Evolutionary conservation across 768 basidiomycete species (phyloP).

Genomic region (Macrolepiota albuminosa): DNA sequence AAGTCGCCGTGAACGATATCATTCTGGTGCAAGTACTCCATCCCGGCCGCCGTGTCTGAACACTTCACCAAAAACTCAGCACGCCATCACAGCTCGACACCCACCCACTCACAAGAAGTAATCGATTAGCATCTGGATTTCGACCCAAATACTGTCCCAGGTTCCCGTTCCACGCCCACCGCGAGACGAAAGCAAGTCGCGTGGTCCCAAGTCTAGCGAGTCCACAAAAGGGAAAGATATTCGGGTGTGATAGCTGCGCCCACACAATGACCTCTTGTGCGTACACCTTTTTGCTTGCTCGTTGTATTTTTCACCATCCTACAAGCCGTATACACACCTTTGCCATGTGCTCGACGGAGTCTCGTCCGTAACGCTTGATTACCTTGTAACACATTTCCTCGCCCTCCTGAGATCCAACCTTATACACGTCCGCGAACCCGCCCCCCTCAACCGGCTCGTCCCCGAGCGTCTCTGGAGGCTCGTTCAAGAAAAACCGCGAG

Average conservation of each 20-base stretch:
- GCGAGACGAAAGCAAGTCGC: not conserved
- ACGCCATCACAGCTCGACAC: too few species aligned
- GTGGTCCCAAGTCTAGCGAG: not conserved
- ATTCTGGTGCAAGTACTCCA: conserved; percentile 4
- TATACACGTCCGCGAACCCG: not conserved
- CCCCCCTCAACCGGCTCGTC: not conserved
- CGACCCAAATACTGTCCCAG: not conserved
- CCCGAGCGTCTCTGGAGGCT: not conserved
- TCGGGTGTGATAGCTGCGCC: conserved; percentile 2
- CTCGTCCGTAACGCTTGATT: not conserved
- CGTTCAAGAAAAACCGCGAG: not conserved
- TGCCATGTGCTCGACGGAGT: not conserved
- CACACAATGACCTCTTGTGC: not conserved
- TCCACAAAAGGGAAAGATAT: conserved; percentile 1
- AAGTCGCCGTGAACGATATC: conserved; percentile 5
- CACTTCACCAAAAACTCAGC: not conserved
- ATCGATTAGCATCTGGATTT: not conserved
- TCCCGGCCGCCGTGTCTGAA: conserved; percentile 1
- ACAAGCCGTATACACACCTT: not conserved
- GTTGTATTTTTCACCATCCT: not conserved
- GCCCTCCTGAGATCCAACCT: not conserved
- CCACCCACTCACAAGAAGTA: not conserved
- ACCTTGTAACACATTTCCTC: not conserved
- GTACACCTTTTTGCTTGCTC: not conserved
- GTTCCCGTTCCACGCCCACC: not conserved